Evolutionary conservation across 768 basidiomycete species (phyloP).

Genomic region (Lepiota venenata): DNA sequence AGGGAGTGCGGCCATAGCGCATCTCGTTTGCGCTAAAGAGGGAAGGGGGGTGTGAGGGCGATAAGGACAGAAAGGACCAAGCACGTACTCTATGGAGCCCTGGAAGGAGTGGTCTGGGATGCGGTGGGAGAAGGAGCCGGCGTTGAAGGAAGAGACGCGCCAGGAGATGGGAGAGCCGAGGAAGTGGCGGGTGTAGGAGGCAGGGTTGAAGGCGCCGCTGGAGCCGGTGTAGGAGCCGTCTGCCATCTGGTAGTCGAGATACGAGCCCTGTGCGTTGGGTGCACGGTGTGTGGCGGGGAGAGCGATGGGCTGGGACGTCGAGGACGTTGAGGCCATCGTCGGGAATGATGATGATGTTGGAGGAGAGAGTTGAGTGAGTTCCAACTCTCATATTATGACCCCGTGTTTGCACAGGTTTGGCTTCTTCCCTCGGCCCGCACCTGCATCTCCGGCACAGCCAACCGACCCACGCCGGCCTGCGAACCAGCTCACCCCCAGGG

Average conservation of each 20-base stretch:
- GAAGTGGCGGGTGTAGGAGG: slow-evolving; percentile 65
- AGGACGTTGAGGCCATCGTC: slow-evolving; percentile 16
- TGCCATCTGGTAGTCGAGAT: slow-evolving; percentile 32
- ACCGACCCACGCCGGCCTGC: not conserved
- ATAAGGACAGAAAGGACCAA: not conserved
- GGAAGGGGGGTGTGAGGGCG: not conserved
- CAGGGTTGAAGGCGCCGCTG: slow-evolving; percentile 56
- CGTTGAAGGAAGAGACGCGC: slow-evolving; percentile 61
- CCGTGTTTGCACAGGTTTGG: slow-evolving; percentile 2
- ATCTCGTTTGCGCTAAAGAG: slow-evolving; percentile 26
- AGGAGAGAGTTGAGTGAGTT: not conserved
- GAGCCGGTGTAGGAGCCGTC: slow-evolving; percentile 47
- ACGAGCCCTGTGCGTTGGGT: slow-evolving; percentile 25
- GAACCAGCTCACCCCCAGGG: slow-evolving; percentile 4
- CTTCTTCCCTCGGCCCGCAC: slow-evolving; percentile 4
- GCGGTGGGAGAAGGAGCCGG: slow-evolving; percentile 55
- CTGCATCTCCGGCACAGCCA: slow-evolving; percentile 1
- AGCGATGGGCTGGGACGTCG: slow-evolving; percentile 45
- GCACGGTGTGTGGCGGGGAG: slow-evolving; percentile 28
- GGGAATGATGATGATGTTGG: too few relatives aligned
- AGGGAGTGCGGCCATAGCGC: slow-evolving; percentile 32
- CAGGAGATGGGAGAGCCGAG: slow-evolving; percentile 74
- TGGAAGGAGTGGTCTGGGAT: slow-evolving; percentile 61
- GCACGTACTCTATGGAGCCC: slow-evolving; percentile 62
- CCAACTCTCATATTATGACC: slow-evolving; percentile 3